Percentiles rank a stretch among this genome's conserved stretches.
Evolutionary conservation across 495 filamentous ascomycete species (phyloP).

Genomic region (Penicillium fimorum): DNA sequence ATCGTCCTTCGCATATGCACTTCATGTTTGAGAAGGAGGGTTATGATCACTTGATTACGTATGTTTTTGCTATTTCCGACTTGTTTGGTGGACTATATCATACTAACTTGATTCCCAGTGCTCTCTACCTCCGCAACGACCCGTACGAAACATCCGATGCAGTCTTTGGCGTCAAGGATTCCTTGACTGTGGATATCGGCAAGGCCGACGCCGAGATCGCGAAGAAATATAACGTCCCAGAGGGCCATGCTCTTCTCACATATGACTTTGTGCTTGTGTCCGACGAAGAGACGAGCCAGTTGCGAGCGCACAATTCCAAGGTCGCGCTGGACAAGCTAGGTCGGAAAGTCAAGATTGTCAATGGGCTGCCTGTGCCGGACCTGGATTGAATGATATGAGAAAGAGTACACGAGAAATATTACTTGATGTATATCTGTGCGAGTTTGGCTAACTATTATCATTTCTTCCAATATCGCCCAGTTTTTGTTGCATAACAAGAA

Average conservation of each 20-base stretch:
- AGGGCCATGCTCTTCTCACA: conserved; percentile 54
- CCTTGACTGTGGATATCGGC: conserved; percentile 69
- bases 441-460: not conserved
- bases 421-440: not conserved
- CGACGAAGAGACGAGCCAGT: conserved; percentile 64
- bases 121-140: conserved; percentile 79
- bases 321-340: conserved; percentile 72
- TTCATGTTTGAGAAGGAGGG: conserved; percentile 91
- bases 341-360: conserved; percentile 69
- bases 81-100: not conserved
- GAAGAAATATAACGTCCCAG: conserved; percentile 54
- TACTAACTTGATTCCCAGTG: conserved; percentile 39
- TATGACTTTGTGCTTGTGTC: conserved; percentile 77
- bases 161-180: conserved; percentile 90
- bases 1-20: conserved; percentile 85
- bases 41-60: conserved; percentile 87
- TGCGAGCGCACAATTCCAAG: conserved; percentile 69
- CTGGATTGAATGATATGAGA: conserved; percentile 49
- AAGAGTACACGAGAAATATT: not conserved
- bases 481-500: not conserved
- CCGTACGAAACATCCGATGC: conserved; percentile 90
- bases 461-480: not conserved
- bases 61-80: conserved; percentile 31
- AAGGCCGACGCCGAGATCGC: conserved; percentile 61
- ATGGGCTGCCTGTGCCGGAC: conserved; percentile 81